Conservation (phyloP, 345 rosid species). For the Arabidopsis arenosa region DNA sequence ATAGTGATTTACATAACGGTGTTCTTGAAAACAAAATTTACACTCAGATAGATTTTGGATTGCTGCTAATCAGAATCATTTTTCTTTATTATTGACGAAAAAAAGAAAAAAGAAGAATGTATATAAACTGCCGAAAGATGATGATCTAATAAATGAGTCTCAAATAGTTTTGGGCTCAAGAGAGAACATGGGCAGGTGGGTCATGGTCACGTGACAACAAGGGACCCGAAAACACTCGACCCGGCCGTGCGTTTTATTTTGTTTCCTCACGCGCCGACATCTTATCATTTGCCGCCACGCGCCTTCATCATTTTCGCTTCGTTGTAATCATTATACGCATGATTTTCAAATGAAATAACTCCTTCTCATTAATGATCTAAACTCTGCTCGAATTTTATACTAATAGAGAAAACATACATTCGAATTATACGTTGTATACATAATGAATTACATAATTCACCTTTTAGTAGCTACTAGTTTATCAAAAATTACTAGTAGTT, state of each 20-base stretch:
- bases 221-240: slow-evolving; percentile 46
- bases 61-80: background rate
- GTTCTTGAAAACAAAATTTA: background rate
- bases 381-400: background rate
- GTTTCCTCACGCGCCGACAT: slow-evolving; percentile 45
- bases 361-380: slow-evolving; percentile 10
- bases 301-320: slow-evolving; percentile 29
- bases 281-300: slow-evolving; percentile 33
- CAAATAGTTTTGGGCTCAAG: slow-evolving; percentile 38
- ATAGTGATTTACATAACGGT: background rate
- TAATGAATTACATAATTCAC: background rate
- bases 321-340: slow-evolving; percentile 28
- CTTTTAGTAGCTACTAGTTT: no score
- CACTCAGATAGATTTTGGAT: background rate
- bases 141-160: background rate
- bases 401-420: background rate
- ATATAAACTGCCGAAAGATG: slow-evolving; percentile 24
- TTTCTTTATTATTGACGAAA: background rate
- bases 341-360: background rate
- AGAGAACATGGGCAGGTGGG: slow-evolving; percentile 47
- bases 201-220: slow-evolving; percentile 40
- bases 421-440: background rate
- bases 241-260: slow-evolving; percentile 45
- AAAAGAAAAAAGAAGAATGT: background rate
- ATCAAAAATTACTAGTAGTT: no score